These are phyloP conservation scores for Naganishia kalamii DNA, from an alignment of 768 basidiomycete species.

Conservation along the genomic window DNA sequence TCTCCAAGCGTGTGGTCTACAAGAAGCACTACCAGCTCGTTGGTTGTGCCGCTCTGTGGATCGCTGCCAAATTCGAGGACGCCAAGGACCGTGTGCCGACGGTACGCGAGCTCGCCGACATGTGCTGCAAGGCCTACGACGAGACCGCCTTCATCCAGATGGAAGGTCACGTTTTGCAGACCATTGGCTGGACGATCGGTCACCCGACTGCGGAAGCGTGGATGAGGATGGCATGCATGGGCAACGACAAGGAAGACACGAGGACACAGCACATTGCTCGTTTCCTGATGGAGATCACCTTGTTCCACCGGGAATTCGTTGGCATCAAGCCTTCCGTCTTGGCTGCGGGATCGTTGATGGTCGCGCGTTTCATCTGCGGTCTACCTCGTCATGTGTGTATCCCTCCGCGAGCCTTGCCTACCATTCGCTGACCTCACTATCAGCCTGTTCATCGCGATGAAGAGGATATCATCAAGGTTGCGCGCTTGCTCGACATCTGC, in stretches of 20 bases:
- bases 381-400: conserved; percentile 58
- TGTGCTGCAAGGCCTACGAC: conserved; percentile 94
- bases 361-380: conserved; percentile 81
- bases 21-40: conserved; percentile 99
- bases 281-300: conserved; percentile 98
- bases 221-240: conserved; percentile 60
- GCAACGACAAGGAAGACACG: conserved; percentile 64
- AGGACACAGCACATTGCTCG: conserved; percentile 92
- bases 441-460: conserved; percentile 51
- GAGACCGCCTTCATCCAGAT: conserved; percentile 94
- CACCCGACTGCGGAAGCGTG: conserved; percentile 98
- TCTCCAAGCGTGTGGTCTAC: conserved; percentile 95
- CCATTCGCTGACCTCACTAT: background rate
- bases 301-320: conserved; percentile 94
- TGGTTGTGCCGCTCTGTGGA: conserved; percentile 97
- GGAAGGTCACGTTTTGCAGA: conserved; percentile 94
- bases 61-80: conserved; percentile 98
- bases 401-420: background rate
- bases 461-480: conserved; percentile 76
- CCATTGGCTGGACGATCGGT: conserved; percentile 92
- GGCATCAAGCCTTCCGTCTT: conserved; percentile 76
- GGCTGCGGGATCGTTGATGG: conserved; percentile 78
- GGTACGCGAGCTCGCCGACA: conserved; percentile 84
- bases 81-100: conserved; percentile 97
- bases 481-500: conserved; percentile 76